phyloP scores from a whole-genome alignment of 2,329 filamentous ascomycete genomes.

The Geosmithia putterillii region DNA sequence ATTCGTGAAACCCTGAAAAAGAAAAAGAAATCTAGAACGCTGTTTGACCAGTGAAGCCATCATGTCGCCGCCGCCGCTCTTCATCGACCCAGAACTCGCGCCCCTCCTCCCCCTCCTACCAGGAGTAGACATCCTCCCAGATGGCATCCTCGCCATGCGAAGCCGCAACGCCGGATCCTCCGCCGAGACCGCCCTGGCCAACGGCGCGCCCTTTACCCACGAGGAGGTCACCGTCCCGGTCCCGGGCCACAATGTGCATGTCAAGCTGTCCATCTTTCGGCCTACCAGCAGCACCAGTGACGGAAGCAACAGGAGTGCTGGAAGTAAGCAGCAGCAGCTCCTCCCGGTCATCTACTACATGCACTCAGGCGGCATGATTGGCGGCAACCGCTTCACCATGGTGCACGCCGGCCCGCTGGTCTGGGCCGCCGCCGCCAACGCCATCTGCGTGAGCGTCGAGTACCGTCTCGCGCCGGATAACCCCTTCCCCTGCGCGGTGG shows the following conservation, averaged over 20 bases:
- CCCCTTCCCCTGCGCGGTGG: constrained; percentile 8
- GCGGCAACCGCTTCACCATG: constrained; percentile 9
- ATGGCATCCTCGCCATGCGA: constrained; percentile 7
- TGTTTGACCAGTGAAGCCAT: too few species aligned
- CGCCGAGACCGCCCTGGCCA: constrained; percentile 5
- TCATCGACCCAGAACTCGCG: constrained; percentile 9
- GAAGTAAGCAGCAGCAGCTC: too few species aligned
- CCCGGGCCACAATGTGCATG: constrained; percentile 5
- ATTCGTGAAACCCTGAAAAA: not conserved
- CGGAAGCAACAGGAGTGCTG: too few species aligned
- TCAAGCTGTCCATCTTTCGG: constrained; percentile 10
- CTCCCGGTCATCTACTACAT: constrained; percentile 9
- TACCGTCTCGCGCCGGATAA: constrained; percentile 14
- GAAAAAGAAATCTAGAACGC: not conserved
- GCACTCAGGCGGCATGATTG: constrained; percentile 11
- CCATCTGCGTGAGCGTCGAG: constrained; percentile 11
- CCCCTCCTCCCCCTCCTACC: constrained; percentile 6
- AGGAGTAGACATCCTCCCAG: constrained; percentile 5
- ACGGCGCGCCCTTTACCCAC: constrained; percentile 8
- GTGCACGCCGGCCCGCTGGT: constrained; percentile 8
- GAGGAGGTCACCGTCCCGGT: constrained; percentile 8
- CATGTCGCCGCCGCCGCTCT: not conserved
- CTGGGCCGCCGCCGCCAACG: constrained; percentile 6
- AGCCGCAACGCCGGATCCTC: constrained; percentile 5
- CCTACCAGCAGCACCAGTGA: constrained; percentile 1